phyloP scores from a whole-genome alignment of 75 land plant species.

The Ceratopteris richardii region DNA sequence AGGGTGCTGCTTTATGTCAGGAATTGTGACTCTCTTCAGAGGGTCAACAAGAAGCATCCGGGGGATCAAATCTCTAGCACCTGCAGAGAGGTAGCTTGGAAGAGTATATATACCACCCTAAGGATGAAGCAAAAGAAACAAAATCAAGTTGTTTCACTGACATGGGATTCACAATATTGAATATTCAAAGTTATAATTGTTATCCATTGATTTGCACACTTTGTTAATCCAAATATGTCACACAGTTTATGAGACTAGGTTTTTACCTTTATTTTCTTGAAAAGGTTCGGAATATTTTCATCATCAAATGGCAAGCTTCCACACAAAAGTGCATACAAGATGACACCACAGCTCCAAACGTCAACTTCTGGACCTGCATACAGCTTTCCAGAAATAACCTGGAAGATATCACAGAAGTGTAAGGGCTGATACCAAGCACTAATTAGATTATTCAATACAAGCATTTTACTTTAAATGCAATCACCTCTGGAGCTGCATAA shows the following conservation, averaged over 20 bases:
- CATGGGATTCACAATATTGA: neutral
- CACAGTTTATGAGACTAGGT: neutral
- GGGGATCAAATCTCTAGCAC: conserved; percentile 74
- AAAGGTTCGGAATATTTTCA: conserved; percentile 88
- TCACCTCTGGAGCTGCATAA: conserved; percentile 96
- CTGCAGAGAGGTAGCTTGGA: conserved; percentile 80
- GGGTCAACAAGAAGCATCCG: conserved; percentile 89
- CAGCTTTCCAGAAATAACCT: conserved; percentile 79
- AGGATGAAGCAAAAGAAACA: neutral
- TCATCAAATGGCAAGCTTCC: conserved; percentile 93
- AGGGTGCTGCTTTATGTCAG: conserved; percentile 74
- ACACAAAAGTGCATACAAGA: conserved; percentile 88
- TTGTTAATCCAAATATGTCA: no score
- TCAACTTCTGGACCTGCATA: conserved; percentile 97
- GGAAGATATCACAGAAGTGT: conserved; percentile 7
- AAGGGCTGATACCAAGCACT: neutral
- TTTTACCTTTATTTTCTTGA: conserved; percentile 83
- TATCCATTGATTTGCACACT: neutral
- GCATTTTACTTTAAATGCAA: neutral
- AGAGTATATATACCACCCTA: conserved; percentile 92
- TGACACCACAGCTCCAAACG: conserved; percentile 97
- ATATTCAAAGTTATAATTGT: neutral
- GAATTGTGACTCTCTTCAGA: conserved; percentile 77
- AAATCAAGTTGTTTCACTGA: neutral
- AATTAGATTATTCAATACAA: neutral